These are phyloP conservation scores for Agroathelia rolfsii DNA, from an alignment of 1,284 basidiomycete genomes.

Conservation along the genomic window DNA sequence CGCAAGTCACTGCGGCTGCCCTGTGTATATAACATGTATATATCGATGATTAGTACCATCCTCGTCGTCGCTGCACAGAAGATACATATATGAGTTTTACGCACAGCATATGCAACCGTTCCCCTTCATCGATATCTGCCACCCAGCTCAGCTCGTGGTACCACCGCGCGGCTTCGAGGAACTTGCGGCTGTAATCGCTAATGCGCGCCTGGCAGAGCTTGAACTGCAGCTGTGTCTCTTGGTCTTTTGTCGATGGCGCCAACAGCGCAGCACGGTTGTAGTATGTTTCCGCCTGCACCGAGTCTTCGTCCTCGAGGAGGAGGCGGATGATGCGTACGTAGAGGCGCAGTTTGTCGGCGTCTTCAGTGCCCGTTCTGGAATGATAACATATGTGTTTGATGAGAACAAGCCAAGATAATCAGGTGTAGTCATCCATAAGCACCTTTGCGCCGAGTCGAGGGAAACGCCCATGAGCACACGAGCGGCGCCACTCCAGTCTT, in stretches of 20 bases:
- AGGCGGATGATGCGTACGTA: slow-evolving; percentile 93
- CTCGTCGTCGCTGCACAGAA: neutral
- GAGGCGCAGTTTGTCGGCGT: slow-evolving; percentile 81
- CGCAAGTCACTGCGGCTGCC: slow-evolving; percentile 86
- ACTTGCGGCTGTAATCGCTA: slow-evolving; percentile 85
- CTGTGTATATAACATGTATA: slow-evolving; percentile 29
- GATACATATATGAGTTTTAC: slow-evolving; percentile 18
- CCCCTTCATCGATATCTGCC: slow-evolving; percentile 82
- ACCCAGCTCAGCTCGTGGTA: slow-evolving; percentile 94
- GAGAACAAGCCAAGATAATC: neutral
- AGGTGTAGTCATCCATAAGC: slow-evolving; percentile 18
- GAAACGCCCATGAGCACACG: slow-evolving; percentile 85
- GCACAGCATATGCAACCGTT: slow-evolving; percentile 79
- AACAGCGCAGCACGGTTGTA: slow-evolving; percentile 93
- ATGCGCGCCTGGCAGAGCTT: slow-evolving; percentile 90
- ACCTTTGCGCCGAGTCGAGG: slow-evolving; percentile 87
- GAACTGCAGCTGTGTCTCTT: slow-evolving; percentile 70
- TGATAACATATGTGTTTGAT: slow-evolving; percentile 2
- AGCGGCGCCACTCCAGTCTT: slow-evolving; percentile 91
- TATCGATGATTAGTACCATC: slow-evolving; percentile 2
- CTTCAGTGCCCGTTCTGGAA: slow-evolving; percentile 58
- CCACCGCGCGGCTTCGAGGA: slow-evolving; percentile 87
- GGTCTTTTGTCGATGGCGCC: slow-evolving; percentile 68
- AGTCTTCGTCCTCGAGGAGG: slow-evolving; percentile 91
- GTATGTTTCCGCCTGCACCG: slow-evolving; percentile 89